Percentiles rank a stretch among this genome's conserved stretches.
These are phyloP conservation scores for Arctium lappa DNA, from an alignment of 129 eudicot species.

Conservation along the genomic window DNA sequence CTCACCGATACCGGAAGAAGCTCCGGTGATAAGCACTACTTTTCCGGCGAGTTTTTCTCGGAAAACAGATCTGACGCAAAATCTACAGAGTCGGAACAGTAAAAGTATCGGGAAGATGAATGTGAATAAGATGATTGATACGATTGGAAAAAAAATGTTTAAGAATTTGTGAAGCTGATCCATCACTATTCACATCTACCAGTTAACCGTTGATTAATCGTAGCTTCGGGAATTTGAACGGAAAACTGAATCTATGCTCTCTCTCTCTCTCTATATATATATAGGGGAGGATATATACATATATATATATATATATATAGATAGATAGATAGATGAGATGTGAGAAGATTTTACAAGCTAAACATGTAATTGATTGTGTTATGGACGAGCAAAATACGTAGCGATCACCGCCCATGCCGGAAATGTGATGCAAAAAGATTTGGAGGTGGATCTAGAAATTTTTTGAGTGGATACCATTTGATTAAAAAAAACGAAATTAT, in stretches of 20 bases:
- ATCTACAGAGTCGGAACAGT: slow-evolving; percentile 9
- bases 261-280: too few species aligned
- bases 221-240: neutral
- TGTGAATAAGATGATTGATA: slow-evolving; percentile 12
- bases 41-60: slow-evolving; percentile 32
- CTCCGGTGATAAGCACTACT: slow-evolving; percentile 43
- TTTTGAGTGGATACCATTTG: too few species aligned
- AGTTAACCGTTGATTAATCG: neutral
- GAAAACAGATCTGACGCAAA: neutral
- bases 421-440: neutral
- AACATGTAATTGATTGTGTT: neutral
- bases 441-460: neutral
- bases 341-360: neutral
- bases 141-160: slow-evolving; percentile 10
- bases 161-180: slow-evolving; percentile 27
- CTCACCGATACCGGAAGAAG: slow-evolving; percentile 44
- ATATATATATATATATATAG: neutral
- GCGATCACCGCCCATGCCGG: neutral
- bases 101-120: slow-evolving; percentile 15
- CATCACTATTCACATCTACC: slow-evolving; percentile 2
- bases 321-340: neutral
- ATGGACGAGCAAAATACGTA: neutral
- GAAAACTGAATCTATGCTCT: neutral
- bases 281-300: too few species aligned
- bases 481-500: too few species aligned